These are phyloP conservation scores for Detonula confervacea DNA, from an alignment of 352 stramenopile species.

Conservation along the genomic window DNA sequence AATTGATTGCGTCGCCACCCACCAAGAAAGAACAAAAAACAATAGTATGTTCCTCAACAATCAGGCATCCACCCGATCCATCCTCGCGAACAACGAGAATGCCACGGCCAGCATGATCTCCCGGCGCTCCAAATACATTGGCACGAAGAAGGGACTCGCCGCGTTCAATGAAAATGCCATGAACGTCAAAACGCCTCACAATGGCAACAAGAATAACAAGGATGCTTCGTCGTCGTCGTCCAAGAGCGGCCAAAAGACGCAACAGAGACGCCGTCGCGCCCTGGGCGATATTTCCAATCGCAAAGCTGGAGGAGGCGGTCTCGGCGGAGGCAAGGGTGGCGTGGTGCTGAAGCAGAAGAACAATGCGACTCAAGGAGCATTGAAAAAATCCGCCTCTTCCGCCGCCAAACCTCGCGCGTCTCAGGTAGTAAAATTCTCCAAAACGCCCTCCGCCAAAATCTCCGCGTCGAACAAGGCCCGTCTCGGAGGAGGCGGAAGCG, in stretches of 20 bases:
- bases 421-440: constrained; percentile 9
- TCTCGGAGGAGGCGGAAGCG: not conserved
- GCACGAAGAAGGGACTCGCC: constrained; percentile 8
- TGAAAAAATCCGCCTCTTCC: too few species aligned
- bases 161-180: constrained; percentile 30
- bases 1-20: not conserved
- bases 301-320: constrained; percentile 9
- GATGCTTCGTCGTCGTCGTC: not conserved
- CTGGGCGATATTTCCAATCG: constrained; percentile 56
- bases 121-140: constrained; percentile 31
- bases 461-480: not conserved
- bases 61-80: constrained; percentile 9
- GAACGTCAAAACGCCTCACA: constrained; percentile 45
- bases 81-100: constrained; percentile 47
- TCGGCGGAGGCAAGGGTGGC: not conserved
- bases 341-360: constrained; percentile 8
- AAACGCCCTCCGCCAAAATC: not conserved
- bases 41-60: constrained; percentile 50
- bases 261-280: constrained; percentile 38
- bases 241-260: constrained; percentile 1
- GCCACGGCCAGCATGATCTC: not conserved
- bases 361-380: not conserved
- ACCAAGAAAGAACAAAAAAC: constrained; percentile 17
- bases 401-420: too few species aligned
- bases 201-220: too few species aligned